Conservation (phyloP, 345 rosid genomes). For the Eucalyptus marginata region DNA sequence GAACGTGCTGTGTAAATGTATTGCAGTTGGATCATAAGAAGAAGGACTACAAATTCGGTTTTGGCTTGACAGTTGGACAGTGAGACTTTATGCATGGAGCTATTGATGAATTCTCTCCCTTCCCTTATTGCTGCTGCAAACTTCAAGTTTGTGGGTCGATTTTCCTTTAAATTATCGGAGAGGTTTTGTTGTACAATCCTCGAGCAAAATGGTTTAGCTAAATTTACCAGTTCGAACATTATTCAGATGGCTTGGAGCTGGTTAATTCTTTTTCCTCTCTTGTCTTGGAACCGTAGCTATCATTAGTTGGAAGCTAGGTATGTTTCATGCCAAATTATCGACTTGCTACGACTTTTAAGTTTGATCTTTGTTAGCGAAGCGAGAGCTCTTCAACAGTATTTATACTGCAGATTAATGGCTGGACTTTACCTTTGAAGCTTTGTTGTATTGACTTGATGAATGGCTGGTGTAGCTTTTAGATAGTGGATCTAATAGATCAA, state of each 20-base stretch:
- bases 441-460: neutral
- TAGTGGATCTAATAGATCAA: neutral
- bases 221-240: neutral
- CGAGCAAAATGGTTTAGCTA: neutral
- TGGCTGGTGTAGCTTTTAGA: neutral
- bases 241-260: neutral
- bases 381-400: neutral
- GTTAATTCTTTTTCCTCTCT: neutral
- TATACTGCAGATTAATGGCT: neutral
- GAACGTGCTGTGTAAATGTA: neutral
- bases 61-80: conserved; percentile 85
- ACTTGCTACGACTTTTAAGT: neutral
- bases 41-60: conserved; percentile 93
- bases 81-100: neutral
- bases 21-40: conserved; percentile 87
- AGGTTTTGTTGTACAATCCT: neutral
- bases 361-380: neutral
- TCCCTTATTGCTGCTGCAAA: neutral
- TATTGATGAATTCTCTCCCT: neutral
- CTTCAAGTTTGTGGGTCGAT: neutral
- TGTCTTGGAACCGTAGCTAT: neutral
- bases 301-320: neutral
- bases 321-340: neutral
- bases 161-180: neutral
- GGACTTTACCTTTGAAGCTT: neutral